Base-by-base conservation (phyloP, 352 stramenopile species). In the Pythium guiyangense region DNA sequence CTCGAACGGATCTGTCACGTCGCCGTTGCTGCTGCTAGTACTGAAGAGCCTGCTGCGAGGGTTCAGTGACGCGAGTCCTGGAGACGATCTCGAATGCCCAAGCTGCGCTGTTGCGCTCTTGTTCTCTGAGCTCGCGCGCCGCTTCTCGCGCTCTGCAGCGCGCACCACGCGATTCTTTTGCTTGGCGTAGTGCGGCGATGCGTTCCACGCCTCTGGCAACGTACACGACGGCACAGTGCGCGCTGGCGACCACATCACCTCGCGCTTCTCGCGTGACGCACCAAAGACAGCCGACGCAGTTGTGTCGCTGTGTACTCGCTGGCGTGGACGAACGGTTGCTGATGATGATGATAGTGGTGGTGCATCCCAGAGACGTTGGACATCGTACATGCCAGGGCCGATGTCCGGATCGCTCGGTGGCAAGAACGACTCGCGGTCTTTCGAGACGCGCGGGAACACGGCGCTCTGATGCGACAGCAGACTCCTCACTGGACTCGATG, bases 111-210 rank as follows among this genome's bases (percentile, higher is more conserved):
- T 39, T 27, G 63, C 27, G 5, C 35, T 29, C 44, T 20, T 45
- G 20, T 40, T 34, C 34, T 29, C 64, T 44, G 27, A 27, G 18
- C 27, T 48, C 27, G 29, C n/a, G 15, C 22, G 22, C 52, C 63
- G 51, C 63, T 45, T 40, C 31, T 64, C 25, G 11, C 53, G 49
- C 51, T 71, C 75, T 18, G 62, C 58, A 20, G 58, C 54, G 4
- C 53, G 54, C 9, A 71, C 35, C 11, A 87, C 70, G 48, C 70
- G 69, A 6, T 59, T 52, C 54, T 86, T 86, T 27, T 82, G 74
- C 62, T 82, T 82, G 26, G 60, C 63, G 47, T 90, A 88, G 44
- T 87, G 63, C 0, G 52, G 54, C 29, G 76, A 88, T 8, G 72
- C 69, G 57, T 88, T 70, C 77, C 76, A 90, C 1, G 69, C 71